A percentile compares a stretch with the other conserved stretches of the same genome.
These are phyloP conservation scores for Oryza meyeriana DNA, from an alignment of 176 grass and related monocot species.

Conservation along the genomic window DNA sequence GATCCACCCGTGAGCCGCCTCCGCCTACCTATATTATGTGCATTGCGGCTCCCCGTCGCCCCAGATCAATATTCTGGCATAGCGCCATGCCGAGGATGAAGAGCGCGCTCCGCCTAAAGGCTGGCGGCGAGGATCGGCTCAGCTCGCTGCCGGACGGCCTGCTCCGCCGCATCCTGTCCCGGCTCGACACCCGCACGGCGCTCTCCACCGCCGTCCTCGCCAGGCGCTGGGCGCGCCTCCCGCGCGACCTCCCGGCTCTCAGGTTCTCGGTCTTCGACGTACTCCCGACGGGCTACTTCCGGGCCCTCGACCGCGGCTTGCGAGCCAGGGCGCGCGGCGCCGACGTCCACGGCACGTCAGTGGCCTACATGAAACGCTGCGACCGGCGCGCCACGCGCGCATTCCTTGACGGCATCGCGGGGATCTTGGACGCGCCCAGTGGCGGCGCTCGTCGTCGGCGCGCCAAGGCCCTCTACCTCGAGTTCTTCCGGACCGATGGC, in stretches of 20 bases:
- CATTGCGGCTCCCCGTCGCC: no score
- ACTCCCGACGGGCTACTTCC: conserved; percentile 1
- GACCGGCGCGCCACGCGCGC: no score
- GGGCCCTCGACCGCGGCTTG: no score
- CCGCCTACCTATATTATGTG: no score
- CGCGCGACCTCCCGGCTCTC: not conserved
- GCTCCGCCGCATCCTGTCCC: not conserved
- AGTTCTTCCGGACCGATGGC: not conserved
- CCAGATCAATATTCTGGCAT: no score
- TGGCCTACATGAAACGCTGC: no score
- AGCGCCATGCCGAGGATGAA: no score
- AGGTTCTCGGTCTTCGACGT: no score
- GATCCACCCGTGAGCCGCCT: no score
- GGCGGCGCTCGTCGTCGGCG: not conserved
- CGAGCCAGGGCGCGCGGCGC: not conserved
- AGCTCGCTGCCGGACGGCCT: not conserved
- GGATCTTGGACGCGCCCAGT: no score
- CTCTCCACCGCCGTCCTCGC: conserved; percentile 22
- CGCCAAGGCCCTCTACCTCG: not conserved
- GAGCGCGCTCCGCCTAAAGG: not conserved
- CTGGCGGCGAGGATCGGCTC: not conserved
- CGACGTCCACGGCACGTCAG: not conserved
- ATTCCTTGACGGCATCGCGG: no score
- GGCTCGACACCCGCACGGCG: conserved; percentile 23
- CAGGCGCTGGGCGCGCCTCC: conserved; percentile 7